Evolutionary conservation across 371 early-diverging fungal species (phyloP).

Genomic region (Mucor piriformis): DNA sequence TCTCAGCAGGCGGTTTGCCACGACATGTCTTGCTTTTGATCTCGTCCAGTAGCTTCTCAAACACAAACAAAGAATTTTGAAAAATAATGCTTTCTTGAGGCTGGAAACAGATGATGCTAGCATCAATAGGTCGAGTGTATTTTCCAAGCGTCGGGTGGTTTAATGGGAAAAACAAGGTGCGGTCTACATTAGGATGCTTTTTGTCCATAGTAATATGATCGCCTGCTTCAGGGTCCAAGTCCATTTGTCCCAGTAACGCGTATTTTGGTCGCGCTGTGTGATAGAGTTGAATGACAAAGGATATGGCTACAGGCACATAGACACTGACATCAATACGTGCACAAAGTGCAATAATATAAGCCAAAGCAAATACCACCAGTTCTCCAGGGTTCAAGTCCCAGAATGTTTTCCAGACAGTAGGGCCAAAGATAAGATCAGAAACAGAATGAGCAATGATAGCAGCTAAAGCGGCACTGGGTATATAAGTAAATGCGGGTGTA

Average conservation of each 20-base stretch:
- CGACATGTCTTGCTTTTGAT: constrained; percentile 37
- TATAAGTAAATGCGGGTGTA: constrained; percentile 82
- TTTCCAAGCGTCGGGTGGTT: constrained; percentile 27
- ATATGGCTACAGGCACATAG: constrained; percentile 64
- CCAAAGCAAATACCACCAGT: constrained; percentile 37
- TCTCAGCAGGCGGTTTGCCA: constrained; percentile 31
- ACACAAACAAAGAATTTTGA: constrained; percentile 66
- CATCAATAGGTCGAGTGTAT: constrained; percentile 41
- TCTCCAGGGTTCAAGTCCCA: constrained; percentile 45
- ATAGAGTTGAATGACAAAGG: constrained; percentile 66
- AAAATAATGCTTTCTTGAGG: constrained; percentile 73
- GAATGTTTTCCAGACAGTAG: constrained; percentile 46
- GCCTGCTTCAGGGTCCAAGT: constrained; percentile 3
- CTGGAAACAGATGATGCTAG: constrained; percentile 65
- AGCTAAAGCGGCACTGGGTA: constrained; percentile 76
- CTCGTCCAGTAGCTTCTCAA: constrained; percentile 48
- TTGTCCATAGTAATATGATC: background rate
- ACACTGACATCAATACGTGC: constrained; percentile 70
- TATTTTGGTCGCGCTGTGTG: constrained; percentile 68
- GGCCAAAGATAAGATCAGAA: constrained; percentile 60
- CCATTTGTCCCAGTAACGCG: constrained; percentile 38
- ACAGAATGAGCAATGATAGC: constrained; percentile 79
- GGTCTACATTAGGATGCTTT: background rate
- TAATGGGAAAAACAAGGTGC: constrained; percentile 19
- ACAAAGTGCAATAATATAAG: constrained; percentile 61